Evolutionary conservation across 352 stramenopile species (phyloP).

Genomic region (Plasmopara halstedii): DNA sequence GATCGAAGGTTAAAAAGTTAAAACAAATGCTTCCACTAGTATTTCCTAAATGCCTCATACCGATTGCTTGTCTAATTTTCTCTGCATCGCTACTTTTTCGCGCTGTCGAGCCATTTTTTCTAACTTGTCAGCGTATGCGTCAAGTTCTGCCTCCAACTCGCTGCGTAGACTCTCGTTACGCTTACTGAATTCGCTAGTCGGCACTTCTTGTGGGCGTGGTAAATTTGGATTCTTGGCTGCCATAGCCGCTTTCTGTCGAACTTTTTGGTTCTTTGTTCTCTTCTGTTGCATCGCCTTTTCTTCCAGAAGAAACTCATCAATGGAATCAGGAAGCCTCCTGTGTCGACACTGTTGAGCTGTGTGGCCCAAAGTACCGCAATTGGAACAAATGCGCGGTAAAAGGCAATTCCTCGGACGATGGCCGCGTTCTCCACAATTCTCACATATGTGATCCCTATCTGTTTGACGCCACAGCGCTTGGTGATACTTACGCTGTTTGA

Average conservation of each 20-base stretch:
- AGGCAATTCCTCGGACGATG: constrained; percentile 64
- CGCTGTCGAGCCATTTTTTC: constrained; percentile 10
- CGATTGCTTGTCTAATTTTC: constrained; percentile 3
- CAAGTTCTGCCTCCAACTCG: constrained; percentile 54
- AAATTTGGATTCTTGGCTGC: constrained; percentile 6
- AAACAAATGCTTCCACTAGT: background rate
- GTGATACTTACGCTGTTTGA: constrained; percentile 54
- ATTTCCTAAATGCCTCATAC: background rate
- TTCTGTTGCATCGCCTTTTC: constrained; percentile 14
- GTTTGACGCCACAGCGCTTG: constrained; percentile 48
- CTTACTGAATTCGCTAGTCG: constrained; percentile 28
- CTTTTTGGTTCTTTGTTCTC: constrained; percentile 13
- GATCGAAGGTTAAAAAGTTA: too few relatives aligned
- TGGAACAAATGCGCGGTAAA: constrained; percentile 67
- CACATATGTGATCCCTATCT: constrained; percentile 58
- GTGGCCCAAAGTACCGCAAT: constrained; percentile 70
- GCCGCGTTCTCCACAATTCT: constrained; percentile 68
- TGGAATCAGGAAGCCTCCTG: constrained; percentile 12
- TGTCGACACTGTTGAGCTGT: constrained; percentile 38
- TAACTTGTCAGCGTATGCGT: constrained; percentile 44
- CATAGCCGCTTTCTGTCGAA: constrained; percentile 11
- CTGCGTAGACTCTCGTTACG: constrained; percentile 45
- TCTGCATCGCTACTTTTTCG: constrained; percentile 13
- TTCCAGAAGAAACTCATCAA: constrained; percentile 24
- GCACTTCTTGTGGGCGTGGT: constrained; percentile 9